phyloP scores from a whole-genome alignment of 177 flowering plant species.

The Tripterygium wilfordii region DNA sequence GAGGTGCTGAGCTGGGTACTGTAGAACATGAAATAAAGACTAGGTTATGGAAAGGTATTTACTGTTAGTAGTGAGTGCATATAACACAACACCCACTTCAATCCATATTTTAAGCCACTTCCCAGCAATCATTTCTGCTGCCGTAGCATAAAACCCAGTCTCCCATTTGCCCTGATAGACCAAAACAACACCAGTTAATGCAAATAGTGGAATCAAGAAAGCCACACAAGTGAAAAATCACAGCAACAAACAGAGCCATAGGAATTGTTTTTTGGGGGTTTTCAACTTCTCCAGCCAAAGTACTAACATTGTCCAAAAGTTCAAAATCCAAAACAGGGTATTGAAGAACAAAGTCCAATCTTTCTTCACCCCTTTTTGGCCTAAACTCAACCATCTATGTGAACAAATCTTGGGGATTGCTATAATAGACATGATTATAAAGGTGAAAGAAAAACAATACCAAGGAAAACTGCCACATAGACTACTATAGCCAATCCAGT shows the following conservation, averaged over 20 bases:
- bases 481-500: constrained; percentile 67
- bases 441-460: constrained; percentile 49
- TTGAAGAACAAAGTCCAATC: constrained; percentile 74
- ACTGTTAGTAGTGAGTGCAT: constrained; percentile 54
- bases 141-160: constrained; percentile 57
- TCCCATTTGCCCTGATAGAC: constrained; percentile 54
- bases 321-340: constrained; percentile 79
- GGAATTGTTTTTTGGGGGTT: constrained; percentile 63
- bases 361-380: constrained; percentile 40
- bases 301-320: constrained; percentile 81
- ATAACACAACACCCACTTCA: constrained; percentile 45
- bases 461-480: constrained; percentile 51
- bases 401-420: constrained; percentile 60
- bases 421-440: constrained; percentile 49
- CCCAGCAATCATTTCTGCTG: constrained; percentile 48
- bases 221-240: constrained; percentile 55
- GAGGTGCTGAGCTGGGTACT: constrained; percentile 59
- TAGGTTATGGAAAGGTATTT: constrained; percentile 56
- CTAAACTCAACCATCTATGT: constrained; percentile 44
- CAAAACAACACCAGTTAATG: constrained; percentile 48
- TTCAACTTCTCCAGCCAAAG: constrained; percentile 76
- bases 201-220: constrained; percentile 61
- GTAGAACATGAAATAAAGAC: constrained; percentile 53
- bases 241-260: constrained; percentile 46
- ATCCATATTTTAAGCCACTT: constrained; percentile 53